Evolutionary conservation across 2,329 filamentous ascomycete genomes (phyloP).

Genomic region (Pseudocercospora cruenta): DNA sequence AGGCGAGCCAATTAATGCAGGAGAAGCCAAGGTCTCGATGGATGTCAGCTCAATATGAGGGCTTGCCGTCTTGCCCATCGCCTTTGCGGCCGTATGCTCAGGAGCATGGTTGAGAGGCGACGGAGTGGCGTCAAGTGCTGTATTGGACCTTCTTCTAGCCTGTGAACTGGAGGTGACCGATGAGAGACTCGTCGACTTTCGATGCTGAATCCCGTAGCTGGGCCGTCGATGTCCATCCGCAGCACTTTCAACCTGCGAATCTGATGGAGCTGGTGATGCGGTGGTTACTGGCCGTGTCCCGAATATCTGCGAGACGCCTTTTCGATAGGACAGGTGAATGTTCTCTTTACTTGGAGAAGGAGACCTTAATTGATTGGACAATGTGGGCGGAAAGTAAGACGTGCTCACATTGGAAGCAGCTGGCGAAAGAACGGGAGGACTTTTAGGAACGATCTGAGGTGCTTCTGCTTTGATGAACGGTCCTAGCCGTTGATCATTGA

Average conservation of each 20-base stretch:
- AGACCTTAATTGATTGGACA: slow-evolving; percentile 39
- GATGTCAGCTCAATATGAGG: slow-evolving; percentile 26
- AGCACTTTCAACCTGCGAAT: not conserved
- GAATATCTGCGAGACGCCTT: slow-evolving; percentile 54
- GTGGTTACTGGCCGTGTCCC: slow-evolving; percentile 35
- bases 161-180: slow-evolving; percentile 49
- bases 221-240: slow-evolving; percentile 19
- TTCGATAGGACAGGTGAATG: slow-evolving; percentile 54
- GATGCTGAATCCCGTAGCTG: slow-evolving; percentile 26
- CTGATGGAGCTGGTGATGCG: slow-evolving; percentile 13
- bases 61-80: slow-evolving; percentile 12
- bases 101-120: not conserved
- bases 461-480: slow-evolving; percentile 29
- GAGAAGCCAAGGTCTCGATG: slow-evolving; percentile 35
- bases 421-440: slow-evolving; percentile 39
- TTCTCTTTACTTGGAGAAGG: slow-evolving; percentile 52
- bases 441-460: slow-evolving; percentile 22
- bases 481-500: slow-evolving; percentile 30
- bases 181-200: slow-evolving; percentile 46
- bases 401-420: slow-evolving; percentile 35
- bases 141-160: slow-evolving; percentile 38
- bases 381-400: slow-evolving; percentile 37
- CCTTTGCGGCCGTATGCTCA: not conserved
- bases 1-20: slow-evolving; percentile 17
- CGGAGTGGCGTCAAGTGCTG: slow-evolving; percentile 25